Conservation (phyloP, 495 filamentous ascomycete genomes). For the Cercophora newfieldiana region DNA sequence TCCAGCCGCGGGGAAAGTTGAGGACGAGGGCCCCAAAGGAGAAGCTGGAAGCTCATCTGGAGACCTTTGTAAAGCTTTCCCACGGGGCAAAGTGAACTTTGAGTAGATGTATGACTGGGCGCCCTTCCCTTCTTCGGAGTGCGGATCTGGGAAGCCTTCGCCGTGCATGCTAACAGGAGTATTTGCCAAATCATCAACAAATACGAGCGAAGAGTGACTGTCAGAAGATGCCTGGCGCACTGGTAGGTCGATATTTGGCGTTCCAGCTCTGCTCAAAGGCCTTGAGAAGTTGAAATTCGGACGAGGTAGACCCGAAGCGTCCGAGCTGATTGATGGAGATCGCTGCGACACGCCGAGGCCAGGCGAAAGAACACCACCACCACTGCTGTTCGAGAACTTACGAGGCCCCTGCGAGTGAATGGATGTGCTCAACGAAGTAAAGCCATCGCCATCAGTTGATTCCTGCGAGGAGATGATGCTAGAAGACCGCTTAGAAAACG, state of each 20-base stretch:
- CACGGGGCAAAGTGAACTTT: slow-evolving; percentile 79
- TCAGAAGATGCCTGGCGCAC: slow-evolving; percentile 60
- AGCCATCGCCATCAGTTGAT: slow-evolving; percentile 39
- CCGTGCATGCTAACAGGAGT: slow-evolving; percentile 65
- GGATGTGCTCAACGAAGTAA: slow-evolving; percentile 40
- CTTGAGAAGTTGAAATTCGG: slow-evolving; percentile 92
- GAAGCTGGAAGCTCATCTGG: slow-evolving; percentile 63
- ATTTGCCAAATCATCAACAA: slow-evolving; percentile 59
- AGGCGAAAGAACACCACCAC: slow-evolving; percentile 54
- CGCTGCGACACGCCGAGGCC: slow-evolving; percentile 55
- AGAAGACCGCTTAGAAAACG: slow-evolving; percentile 49
- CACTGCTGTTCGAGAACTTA: slow-evolving; percentile 68
- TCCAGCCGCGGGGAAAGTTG: slow-evolving; percentile 42
- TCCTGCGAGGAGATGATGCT: slow-evolving; percentile 50
- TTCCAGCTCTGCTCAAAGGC: slow-evolving; percentile 77
- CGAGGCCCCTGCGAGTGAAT: slow-evolving; percentile 47
- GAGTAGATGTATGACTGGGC: slow-evolving; percentile 80
- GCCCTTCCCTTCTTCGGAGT: slow-evolving; percentile 39
- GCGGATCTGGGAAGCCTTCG: slow-evolving; percentile 56
- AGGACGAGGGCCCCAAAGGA: slow-evolving; percentile 48
- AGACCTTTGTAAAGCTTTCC: slow-evolving; percentile 67
- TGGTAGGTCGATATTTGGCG: slow-evolving; percentile 60
- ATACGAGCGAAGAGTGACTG: slow-evolving; percentile 60
- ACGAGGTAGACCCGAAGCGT: slow-evolving; percentile 63
- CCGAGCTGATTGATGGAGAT: slow-evolving; percentile 81